These are phyloP conservation scores for Tolypocladium amazonense DNA, from an alignment of 2,329 filamentous ascomycete genomes.

Conservation along the genomic window DNA sequence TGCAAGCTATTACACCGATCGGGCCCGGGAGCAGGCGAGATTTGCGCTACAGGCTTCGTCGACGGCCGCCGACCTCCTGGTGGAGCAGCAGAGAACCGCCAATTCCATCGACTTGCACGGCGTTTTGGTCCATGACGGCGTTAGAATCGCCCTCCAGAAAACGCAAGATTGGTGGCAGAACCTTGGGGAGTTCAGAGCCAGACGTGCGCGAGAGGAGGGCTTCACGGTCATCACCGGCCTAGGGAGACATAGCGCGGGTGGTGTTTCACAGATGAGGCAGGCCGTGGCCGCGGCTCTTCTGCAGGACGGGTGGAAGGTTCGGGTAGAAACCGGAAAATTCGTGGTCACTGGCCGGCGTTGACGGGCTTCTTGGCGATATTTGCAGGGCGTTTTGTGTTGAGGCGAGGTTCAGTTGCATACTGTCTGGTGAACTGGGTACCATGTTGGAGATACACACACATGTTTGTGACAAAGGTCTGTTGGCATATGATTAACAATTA, in stretches of 20 bases:
- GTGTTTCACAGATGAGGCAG: constrained; percentile 64
- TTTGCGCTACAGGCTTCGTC: constrained; percentile 48
- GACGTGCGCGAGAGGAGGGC: constrained; percentile 34
- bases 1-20: constrained; percentile 63
- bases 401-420: background rate
- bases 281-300: constrained; percentile 69
- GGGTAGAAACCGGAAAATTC: constrained; percentile 60
- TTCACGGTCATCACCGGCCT: constrained; percentile 74
- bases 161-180: constrained; percentile 67
- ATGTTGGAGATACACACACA: background rate
- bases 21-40: constrained; percentile 53
- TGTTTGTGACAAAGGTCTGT: too few relatives aligned
- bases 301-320: constrained; percentile 73
- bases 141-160: constrained; percentile 61
- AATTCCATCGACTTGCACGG: constrained; percentile 70
- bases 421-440: background rate
- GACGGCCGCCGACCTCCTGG: constrained; percentile 59
- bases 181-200: constrained; percentile 53
- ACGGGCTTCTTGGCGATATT: background rate
- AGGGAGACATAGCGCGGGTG: constrained; percentile 68
- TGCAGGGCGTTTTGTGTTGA: background rate
- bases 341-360: constrained; percentile 51
- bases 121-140: constrained; percentile 68
- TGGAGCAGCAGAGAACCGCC: constrained; percentile 52
- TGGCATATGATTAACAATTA: too few relatives aligned